Base-by-base conservation (phyloP, 805 yeast species). In the Candida ipomoeae region DNA sequence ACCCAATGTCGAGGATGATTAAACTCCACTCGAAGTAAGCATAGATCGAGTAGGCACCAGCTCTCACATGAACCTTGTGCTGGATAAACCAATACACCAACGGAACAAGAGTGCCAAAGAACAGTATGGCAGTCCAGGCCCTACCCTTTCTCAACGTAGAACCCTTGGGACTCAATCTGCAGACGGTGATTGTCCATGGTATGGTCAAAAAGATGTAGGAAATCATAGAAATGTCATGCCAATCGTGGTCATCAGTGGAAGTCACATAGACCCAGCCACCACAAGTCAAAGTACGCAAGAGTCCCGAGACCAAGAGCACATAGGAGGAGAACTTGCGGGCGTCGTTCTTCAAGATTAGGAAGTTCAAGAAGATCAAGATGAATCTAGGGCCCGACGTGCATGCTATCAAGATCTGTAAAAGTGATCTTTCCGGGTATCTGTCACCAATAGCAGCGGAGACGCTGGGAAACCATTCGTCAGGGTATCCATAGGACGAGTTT, bases 261-360 rank as follows among this genome's bases (percentile, higher is more conserved):
- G 99, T 94, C 55, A 94, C 87, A 64, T 94, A 94, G 6, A 95
- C 96, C 97, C 98, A 94, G 11, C 98, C 98, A 63, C 99, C 99
- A 63, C 98, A 94, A 1, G 96, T 85, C 49, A 94, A 79, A 0
- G 99, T 94, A 68, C 99, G 82, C n/a, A 87, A 48, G 2, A 87
- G 52, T n/a, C 99, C 99, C 4, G 81, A 62, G 2, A 79, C 43
- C n/a, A 83, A 53, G 39, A 78, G 77, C 54, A 74, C 55, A 48
- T 62, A 66, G 11, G 81, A 72, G 48, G 71, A 52, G 51, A 65
- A 56, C 0, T 76, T 66, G 29, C 41, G 40, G 44, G 68, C 56
- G 13, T 62, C 54, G 49, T 57, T 70, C 67, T 69, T 68, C 53
- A 75, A 67, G 55, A 81, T 67, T 33, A 87, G 59, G 58, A 79